Base-by-base conservation (phyloP, 2,329 filamentous ascomycete species). In the Hypoxylon sp. region DNA sequence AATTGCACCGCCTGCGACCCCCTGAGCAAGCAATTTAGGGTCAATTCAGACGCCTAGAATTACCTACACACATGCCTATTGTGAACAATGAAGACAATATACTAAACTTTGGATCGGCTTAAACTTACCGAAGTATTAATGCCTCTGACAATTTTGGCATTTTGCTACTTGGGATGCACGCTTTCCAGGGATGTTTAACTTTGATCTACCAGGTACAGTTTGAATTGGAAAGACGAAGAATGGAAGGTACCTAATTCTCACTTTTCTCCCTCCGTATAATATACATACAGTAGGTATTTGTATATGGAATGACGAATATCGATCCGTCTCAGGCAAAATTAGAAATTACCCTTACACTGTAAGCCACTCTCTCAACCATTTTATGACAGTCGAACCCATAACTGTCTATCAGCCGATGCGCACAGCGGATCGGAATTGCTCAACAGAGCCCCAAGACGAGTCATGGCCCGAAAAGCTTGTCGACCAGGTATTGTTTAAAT, bases 301-400 rank as follows among this genome's bases (percentile, higher is more conserved):
- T n/a, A n/a, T 38, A 33, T 44, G 36, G 22, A 49, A 49, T 33
- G 38, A 56, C 50, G 44, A 38, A 53, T 53, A 58, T 55, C 20
- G 45, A 44, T 32, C 40, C 50, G 65, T 7, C 62, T 65, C 50
- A 65, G 65, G 58, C 65, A 63, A 65, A 65, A 65, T 62, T 62
- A 54, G 46, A 59, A 54, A 64, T 67, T 65, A 65, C 36, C 61
- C 65, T 54, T 26, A 44, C n/a, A 38, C 44, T 20, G 53, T n/a
- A n/a, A n/a, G n/a, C 45, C 20, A 60, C 26, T 44, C 16, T 56
- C 32, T 62, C 12, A 46, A 40, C 6, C 38, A 12, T 28, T 45
- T 32, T 38, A 4, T 44, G 61, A 55, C 38, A 44, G 61, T 64
- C 53, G 24, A 48, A 51, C 49, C 22, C 24, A 45, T 18, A 55